phyloP scores from a whole-genome alignment of 2,329 filamentous ascomycete species.

The Knoxdaviesia proteae region DNA sequence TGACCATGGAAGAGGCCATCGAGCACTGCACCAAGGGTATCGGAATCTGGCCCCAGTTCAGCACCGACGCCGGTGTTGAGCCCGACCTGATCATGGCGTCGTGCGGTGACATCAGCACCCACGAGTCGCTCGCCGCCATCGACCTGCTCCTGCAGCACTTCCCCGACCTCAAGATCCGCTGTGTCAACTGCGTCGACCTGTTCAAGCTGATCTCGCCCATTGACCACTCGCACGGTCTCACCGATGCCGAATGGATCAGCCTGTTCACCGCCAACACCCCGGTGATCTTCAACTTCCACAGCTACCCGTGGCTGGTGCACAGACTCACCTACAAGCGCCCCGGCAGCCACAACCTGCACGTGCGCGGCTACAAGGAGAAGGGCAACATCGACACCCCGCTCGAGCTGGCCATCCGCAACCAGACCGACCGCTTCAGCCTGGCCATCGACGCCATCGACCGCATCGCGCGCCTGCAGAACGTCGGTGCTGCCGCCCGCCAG shows the following conservation, averaged over 20 bases:
- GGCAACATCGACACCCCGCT: constrained; percentile 69
- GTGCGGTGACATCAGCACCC: constrained; percentile 54
- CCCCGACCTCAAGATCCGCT: constrained; percentile 53
- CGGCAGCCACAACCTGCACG: constrained; percentile 45
- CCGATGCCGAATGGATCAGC: constrained; percentile 41
- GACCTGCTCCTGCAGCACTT: constrained; percentile 52
- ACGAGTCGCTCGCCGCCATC: constrained; percentile 54
- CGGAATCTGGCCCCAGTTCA: constrained; percentile 60
- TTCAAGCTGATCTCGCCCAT: constrained; percentile 55
- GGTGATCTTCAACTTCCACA: constrained; percentile 70
- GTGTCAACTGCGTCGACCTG: constrained; percentile 62
- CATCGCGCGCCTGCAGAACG: constrained; percentile 41
- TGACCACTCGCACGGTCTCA: constrained; percentile 55
- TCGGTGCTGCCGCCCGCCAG: constrained; percentile 39
- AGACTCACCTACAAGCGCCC: constrained; percentile 56
- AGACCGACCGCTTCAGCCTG: constrained; percentile 56
- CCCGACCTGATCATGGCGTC: constrained; percentile 60
- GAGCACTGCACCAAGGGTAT: constrained; percentile 61
- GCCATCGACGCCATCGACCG: constrained; percentile 59
- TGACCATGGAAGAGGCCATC: constrained; percentile 52
- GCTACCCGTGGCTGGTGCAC: constrained; percentile 63
- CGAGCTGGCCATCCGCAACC: constrained; percentile 57
- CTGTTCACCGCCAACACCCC: constrained; percentile 55
- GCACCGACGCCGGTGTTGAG: constrained; percentile 45
- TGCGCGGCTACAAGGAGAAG: constrained; percentile 66